Conservation (phyloP, 352 stramenopile species). For the Pythium sp. region DNA sequence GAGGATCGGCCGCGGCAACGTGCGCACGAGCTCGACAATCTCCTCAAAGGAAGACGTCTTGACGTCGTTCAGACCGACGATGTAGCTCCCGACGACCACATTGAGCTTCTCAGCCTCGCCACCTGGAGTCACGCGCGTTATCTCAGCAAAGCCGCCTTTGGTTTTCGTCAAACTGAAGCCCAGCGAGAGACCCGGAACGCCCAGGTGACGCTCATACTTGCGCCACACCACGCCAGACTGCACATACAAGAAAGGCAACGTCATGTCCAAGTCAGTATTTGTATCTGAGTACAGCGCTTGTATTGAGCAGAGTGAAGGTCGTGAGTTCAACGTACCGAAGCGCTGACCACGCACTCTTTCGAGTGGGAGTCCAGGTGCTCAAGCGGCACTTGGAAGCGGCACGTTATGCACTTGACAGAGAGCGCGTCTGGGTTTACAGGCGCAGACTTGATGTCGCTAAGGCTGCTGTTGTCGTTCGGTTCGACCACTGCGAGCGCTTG, state of each 20-base stretch:
- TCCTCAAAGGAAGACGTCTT: conserved; percentile 70
- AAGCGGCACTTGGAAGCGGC: conserved; percentile 39
- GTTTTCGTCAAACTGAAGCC: conserved; percentile 76
- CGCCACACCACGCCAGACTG: conserved; percentile 43
- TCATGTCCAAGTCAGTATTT: neutral
- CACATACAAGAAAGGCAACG: conserved; percentile 1
- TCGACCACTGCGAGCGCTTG: neutral
- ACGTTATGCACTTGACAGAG: conserved; percentile 74
- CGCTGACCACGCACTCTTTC: conserved; percentile 43
- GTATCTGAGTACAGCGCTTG: too few species aligned
- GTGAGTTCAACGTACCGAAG: conserved; percentile 28
- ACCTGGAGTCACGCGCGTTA: conserved; percentile 56
- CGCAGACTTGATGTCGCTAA: neutral
- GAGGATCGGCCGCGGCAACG: conserved; percentile 42
- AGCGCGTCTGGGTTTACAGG: conserved; percentile 14
- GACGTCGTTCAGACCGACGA: conserved; percentile 63
- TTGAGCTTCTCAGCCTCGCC: conserved; percentile 54
- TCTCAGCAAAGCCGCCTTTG: conserved; percentile 61
- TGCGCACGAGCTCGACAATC: conserved; percentile 59
- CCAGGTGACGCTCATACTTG: conserved; percentile 63
- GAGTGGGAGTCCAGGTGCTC: conserved; percentile 64
- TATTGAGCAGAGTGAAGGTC: neutral
- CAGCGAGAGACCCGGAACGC: conserved; percentile 35
- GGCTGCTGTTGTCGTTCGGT: conserved; percentile 3
- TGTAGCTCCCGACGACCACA: conserved; percentile 71